Conservation (phyloP, 176 grass and related monocot genomes). For the Paspalum vaginatum region DNA sequence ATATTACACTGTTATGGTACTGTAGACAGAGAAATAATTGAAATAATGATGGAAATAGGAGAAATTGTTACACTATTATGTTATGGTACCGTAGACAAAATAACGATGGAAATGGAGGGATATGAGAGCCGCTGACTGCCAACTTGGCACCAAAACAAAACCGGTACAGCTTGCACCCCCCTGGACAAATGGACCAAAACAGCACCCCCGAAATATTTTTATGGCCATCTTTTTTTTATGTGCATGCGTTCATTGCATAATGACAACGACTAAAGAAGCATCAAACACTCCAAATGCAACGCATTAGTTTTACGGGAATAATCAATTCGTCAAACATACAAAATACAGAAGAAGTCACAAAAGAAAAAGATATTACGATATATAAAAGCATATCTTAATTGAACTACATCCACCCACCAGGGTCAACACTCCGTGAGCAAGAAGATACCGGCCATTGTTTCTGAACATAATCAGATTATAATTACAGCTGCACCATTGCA, state of each 20-base stretch:
- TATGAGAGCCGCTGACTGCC: neutral
- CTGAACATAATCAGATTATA: neutral
- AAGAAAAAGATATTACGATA: too few species aligned
- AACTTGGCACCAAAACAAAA: neutral
- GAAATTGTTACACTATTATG: too few species aligned
- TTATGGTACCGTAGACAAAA: too few species aligned
- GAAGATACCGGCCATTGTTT: neutral
- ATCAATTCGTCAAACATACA: too few species aligned
- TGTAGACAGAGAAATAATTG: too few species aligned
- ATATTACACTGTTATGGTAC: too few species aligned
- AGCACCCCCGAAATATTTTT: conserved; percentile 9
- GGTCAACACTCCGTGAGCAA: neutral
- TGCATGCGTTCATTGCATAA: neutral
- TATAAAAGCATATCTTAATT: conserved; percentile 41
- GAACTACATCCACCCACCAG: conserved; percentile 26
- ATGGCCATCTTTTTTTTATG: neutral
- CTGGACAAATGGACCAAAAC: conserved; percentile 40
- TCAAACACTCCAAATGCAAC: conserved; percentile 47
- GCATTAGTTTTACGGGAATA: too few species aligned
- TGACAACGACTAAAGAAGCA: conserved; percentile 44
- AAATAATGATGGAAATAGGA: too few species aligned
- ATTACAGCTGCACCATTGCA: conserved; percentile 47
- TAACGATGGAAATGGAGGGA: too few species aligned
- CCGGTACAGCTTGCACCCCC: neutral
- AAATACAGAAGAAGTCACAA: too few species aligned